These are phyloP conservation scores for Schizopora paradoxa DNA, from an alignment of 1,284 basidiomycete species.

Conservation along the genomic window DNA sequence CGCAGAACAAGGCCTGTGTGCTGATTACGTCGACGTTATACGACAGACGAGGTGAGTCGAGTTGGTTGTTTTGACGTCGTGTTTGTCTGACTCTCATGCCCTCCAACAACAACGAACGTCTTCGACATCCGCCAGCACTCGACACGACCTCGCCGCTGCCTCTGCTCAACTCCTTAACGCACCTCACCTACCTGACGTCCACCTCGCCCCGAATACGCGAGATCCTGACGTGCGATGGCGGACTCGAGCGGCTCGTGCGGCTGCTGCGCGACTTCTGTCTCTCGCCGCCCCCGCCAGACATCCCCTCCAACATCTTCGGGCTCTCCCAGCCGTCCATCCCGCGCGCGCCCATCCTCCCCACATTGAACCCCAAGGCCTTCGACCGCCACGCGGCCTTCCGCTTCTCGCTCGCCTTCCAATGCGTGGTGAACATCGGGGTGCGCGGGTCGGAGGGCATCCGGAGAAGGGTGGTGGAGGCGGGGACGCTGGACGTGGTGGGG, in stretches of 20 bases:
- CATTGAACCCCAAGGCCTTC: conserved; percentile 61
- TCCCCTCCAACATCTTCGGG: conserved; percentile 67
- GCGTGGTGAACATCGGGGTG: conserved; percentile 96
- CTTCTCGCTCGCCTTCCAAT: conserved; percentile 93
- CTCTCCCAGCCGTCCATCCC: conserved; percentile 54
- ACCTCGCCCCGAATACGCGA: conserved; percentile 97
- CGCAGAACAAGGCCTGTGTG: conserved; percentile 93
- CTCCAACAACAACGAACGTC: conserved; percentile 5
- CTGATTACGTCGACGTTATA: conserved; percentile 94
- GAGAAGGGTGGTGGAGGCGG: conserved; percentile 92
- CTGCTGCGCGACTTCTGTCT: conserved; percentile 87
- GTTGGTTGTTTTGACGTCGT: conserved; percentile 8
- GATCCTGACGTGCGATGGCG: conserved; percentile 96
- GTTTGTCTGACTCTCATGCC: conserved; percentile 19
- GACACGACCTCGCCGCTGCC: conserved; percentile 90
- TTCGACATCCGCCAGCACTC: conserved; percentile 55
- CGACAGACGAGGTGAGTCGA: conserved; percentile 82
- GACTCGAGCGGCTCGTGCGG: conserved; percentile 90
- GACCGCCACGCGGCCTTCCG: conserved; percentile 83
- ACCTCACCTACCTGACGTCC: conserved; percentile 95
- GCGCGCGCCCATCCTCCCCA: conserved; percentile 47
- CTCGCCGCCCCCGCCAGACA: conserved; percentile 70
- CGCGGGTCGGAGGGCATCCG: conserved; percentile 92
- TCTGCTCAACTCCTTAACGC: conserved; percentile 94
- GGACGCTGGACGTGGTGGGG: conserved; percentile 91